Evolutionary conservation across 345 rosid species (phyloP).

Genomic region (Brassica juncea): DNA sequence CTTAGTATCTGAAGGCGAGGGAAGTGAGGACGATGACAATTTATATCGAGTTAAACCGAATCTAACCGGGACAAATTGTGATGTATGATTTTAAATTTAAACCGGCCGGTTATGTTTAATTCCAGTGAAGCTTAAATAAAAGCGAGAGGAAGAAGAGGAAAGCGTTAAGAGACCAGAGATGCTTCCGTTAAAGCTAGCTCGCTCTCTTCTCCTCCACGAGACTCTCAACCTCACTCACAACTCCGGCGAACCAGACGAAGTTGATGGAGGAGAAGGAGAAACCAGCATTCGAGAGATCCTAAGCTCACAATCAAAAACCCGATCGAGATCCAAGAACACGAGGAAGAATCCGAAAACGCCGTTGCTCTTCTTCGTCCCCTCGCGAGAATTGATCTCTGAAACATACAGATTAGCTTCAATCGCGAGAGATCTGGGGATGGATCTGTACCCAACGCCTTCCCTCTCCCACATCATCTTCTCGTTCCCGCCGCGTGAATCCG

Average conservation of each 20-base stretch:
- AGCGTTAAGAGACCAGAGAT: slow-evolving; percentile 31
- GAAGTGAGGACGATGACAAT: background rate
- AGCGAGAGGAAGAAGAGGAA: slow-evolving; percentile 28
- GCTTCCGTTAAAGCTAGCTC: slow-evolving; percentile 70
- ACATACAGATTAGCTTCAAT: slow-evolving; percentile 59
- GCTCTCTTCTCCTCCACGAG: slow-evolving; percentile 59
- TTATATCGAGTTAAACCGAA: background rate
- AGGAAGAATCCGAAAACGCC: slow-evolving; percentile 44
- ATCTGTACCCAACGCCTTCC: slow-evolving; percentile 64
- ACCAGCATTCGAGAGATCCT: slow-evolving; percentile 39
- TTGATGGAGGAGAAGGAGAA: slow-evolving; percentile 18
- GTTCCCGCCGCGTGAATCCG: slow-evolving; percentile 40
- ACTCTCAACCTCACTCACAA: slow-evolving; percentile 42
- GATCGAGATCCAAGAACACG: slow-evolving; percentile 27
- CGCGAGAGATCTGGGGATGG: slow-evolving; percentile 77
- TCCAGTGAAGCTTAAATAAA: slow-evolving; percentile 15
- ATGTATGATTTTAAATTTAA: background rate
- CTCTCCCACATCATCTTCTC: slow-evolving; percentile 82
- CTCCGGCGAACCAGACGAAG: slow-evolving; percentile 20
- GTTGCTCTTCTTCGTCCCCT: slow-evolving; percentile 57
- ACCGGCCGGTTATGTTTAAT: slow-evolving; percentile 25
- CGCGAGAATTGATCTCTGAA: slow-evolving; percentile 56
- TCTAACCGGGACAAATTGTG: slow-evolving; percentile 9
- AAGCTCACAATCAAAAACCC: slow-evolving; percentile 36
- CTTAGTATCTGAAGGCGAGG: background rate